Percentiles rank a stretch among this genome's conserved stretches.
These are phyloP conservation scores for Pseudogymnoascus sp. DNA, from an alignment of 2,329 filamentous ascomycete genomes.

Conservation along the genomic window DNA sequence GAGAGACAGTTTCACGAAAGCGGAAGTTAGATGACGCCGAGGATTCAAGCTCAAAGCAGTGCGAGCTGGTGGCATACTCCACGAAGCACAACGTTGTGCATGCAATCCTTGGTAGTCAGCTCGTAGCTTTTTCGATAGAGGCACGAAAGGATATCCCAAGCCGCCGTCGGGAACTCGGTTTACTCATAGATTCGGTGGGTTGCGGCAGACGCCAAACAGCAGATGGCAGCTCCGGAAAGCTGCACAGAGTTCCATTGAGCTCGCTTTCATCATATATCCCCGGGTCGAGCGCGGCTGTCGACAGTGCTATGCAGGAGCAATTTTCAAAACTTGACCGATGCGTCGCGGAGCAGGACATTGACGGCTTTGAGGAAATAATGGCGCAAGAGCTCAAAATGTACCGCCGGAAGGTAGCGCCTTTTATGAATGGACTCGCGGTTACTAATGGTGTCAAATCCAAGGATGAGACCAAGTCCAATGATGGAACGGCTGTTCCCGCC, in stretches of 20 bases:
- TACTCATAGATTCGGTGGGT: slow-evolving; percentile 67
- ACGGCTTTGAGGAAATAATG: slow-evolving; percentile 35
- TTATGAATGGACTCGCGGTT: background rate
- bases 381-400: slow-evolving; percentile 30
- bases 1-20: slow-evolving; percentile 20
- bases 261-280: slow-evolving; percentile 21
- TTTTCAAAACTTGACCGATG: slow-evolving; percentile 29
- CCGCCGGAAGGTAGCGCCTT: background rate
- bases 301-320: slow-evolving; percentile 17
- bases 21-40: slow-evolving; percentile 20
- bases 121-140: slow-evolving; percentile 64
- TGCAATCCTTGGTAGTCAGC: slow-evolving; percentile 52
- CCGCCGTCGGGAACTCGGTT: slow-evolving; percentile 49
- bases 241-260: slow-evolving; percentile 3
- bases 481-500: slow-evolving; percentile 36
- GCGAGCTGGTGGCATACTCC: slow-evolving; percentile 53
- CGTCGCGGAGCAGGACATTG: slow-evolving; percentile 30
- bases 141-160: slow-evolving; percentile 48
- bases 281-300: slow-evolving; percentile 17
- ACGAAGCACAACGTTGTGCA: slow-evolving; percentile 59
- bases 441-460: background rate
- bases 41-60: slow-evolving; percentile 21
- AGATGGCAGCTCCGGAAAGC: slow-evolving; percentile 31
- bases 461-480: background rate
- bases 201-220: slow-evolving; percentile 43